Percentiles rank a stretch among this genome's conserved stretches.
Evolutionary conservation across 2,329 filamentous ascomycete genomes (phyloP).

Genomic region (Alternaria sp.): DNA sequence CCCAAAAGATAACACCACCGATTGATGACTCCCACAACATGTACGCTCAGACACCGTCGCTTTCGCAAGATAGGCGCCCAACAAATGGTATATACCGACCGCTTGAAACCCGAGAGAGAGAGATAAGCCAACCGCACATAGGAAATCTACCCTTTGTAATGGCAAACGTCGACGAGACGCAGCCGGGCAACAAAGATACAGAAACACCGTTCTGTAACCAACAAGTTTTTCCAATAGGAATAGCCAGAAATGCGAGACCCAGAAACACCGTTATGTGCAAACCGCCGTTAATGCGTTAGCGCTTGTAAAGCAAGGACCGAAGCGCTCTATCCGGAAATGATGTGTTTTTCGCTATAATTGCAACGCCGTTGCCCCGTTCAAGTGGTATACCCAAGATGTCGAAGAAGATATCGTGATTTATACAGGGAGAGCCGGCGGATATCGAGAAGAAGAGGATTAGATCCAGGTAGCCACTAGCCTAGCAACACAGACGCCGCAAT

Average conservation of each 20-base stretch:
- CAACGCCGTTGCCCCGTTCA: slow-evolving; percentile 49
- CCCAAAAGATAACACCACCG: slow-evolving; percentile 8
- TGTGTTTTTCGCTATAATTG: slow-evolving; percentile 44
- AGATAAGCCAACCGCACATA: slow-evolving; percentile 45
- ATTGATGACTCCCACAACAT: slow-evolving; percentile 30
- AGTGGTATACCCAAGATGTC: slow-evolving; percentile 51
- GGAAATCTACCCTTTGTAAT: slow-evolving; percentile 50
- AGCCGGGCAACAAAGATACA: slow-evolving; percentile 43
- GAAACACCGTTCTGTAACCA: slow-evolving; percentile 44
- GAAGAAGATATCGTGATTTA: slow-evolving; percentile 52
- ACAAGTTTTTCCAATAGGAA: slow-evolving; percentile 43
- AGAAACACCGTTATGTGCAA: slow-evolving; percentile 49
- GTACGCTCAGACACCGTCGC: slow-evolving; percentile 44
- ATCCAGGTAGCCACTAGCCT: slow-evolving; percentile 49
- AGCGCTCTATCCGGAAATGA: slow-evolving; percentile 47
- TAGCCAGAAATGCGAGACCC: slow-evolving; percentile 44
- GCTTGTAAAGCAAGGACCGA: slow-evolving; percentile 45
- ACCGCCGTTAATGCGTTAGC: slow-evolving; percentile 50
- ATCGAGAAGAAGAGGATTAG: slow-evolving; percentile 46
- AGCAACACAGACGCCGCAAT: slow-evolving; percentile 49
- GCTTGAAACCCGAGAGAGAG: slow-evolving; percentile 29
- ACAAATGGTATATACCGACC: slow-evolving; percentile 51
- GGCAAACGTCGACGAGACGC: slow-evolving; percentile 23
- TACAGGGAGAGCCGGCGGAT: slow-evolving; percentile 51
- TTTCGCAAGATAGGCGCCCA: slow-evolving; percentile 46